Percentiles rank a stretch among this genome's conserved stretches.
phyloP scores from a whole-genome alignment of 306 rosid genomes.

The Corylus americana region DNA sequence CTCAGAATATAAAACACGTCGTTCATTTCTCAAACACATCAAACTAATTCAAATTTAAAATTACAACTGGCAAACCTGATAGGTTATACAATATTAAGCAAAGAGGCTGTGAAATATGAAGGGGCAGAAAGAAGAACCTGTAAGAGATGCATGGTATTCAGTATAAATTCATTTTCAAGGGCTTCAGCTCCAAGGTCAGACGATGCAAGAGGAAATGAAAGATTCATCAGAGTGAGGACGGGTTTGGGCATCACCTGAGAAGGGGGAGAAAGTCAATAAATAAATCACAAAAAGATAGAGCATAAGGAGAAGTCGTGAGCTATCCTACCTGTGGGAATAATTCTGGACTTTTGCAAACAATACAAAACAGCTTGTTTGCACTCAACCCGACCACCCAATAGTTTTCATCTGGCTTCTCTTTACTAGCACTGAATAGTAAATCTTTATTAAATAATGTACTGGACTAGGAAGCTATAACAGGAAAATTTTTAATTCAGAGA shows the following conservation, averaged over 20 bases:
- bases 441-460: neutral
- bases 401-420: slow-evolving; percentile 74
- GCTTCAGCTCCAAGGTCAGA: slow-evolving; percentile 89
- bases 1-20: slow-evolving; percentile 2
- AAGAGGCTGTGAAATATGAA: slow-evolving; percentile 18
- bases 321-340: slow-evolving; percentile 69
- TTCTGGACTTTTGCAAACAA: slow-evolving; percentile 71
- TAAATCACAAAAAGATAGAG: slow-evolving; percentile 17
- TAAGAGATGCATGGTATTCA: slow-evolving; percentile 69
- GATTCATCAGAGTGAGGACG: slow-evolving; percentile 62
- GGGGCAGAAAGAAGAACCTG: slow-evolving; percentile 55
- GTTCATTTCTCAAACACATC: neutral
- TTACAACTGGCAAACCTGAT: neutral
- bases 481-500: neutral
- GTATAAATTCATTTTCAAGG: slow-evolving; percentile 80
- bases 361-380: slow-evolving; percentile 75
- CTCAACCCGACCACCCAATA: slow-evolving; percentile 92
- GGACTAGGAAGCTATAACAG: neutral
- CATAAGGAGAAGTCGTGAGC: slow-evolving; percentile 18
- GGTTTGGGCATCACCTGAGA: slow-evolving; percentile 87
- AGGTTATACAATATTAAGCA: neutral
- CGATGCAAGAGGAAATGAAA: slow-evolving; percentile 88
- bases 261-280: slow-evolving; percentile 27
- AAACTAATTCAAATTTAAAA: slow-evolving; percentile 16
- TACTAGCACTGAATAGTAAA: slow-evolving; percentile 63